A percentile compares a stretch with the other conserved stretches of the same genome.
Evolutionary conservation across 2,329 filamentous ascomycete genomes (phyloP).

Genomic region (Ophiocordyceps camponoti-saundersi): DNA sequence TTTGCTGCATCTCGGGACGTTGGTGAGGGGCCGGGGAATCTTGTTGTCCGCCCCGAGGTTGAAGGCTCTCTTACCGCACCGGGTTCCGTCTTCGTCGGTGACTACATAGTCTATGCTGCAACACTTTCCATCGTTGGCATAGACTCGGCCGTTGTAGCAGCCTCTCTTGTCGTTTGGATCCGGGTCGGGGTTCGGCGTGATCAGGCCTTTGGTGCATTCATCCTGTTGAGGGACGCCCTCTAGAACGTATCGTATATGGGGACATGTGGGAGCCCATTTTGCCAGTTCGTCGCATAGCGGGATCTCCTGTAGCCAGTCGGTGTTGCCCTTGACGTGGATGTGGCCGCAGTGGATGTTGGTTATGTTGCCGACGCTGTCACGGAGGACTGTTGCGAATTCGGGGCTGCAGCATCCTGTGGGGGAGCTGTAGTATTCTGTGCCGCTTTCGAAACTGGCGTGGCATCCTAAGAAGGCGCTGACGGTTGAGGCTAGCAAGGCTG

Average conservation of each 20-base stretch:
- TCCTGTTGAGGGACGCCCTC: not conserved
- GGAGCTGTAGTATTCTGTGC: not conserved
- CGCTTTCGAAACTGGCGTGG: not conserved
- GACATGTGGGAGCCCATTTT: not conserved
- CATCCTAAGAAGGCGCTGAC: not conserved
- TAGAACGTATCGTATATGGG: not conserved
- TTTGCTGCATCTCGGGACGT: not conserved
- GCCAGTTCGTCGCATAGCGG: not conserved
- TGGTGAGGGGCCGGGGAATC: not conserved
- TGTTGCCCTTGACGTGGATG: not conserved
- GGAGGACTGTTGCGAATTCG: not conserved
- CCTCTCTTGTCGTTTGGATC: not conserved
- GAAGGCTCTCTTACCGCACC: not conserved
- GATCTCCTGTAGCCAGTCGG: not conserved
- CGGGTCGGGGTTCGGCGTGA: not conserved
- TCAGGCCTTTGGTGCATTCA: not conserved
- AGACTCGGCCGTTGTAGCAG: not conserved
- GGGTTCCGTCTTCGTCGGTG: not conserved
- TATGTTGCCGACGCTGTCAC: not conserved
- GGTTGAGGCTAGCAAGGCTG: not conserved
- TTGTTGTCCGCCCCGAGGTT: not conserved
- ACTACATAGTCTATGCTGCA: not conserved
- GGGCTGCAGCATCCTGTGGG: not conserved
- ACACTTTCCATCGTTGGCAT: not conserved
- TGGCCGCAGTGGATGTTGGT: not conserved